phyloP scores from a whole-genome alignment of 176 grass and related monocot species.

The Olyra latifolia region DNA sequence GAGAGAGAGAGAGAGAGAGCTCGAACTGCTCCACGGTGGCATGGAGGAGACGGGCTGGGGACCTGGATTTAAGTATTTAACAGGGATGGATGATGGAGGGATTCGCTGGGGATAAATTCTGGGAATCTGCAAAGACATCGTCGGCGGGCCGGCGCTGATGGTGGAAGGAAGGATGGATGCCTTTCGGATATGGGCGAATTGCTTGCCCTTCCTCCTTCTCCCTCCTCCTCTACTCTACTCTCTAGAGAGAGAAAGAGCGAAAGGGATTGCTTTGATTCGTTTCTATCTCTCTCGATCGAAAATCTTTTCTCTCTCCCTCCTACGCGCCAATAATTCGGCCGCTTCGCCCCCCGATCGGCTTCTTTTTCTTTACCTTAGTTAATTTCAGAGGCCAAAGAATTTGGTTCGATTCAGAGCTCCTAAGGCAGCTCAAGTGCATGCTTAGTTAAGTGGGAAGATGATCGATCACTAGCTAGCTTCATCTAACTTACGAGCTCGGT shows the following conservation, averaged over 20 bases:
- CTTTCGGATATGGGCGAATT: slow-evolving; percentile 68
- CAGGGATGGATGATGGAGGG: background rate
- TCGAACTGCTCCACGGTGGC: slow-evolving; percentile 37
- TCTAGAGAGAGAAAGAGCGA: background rate
- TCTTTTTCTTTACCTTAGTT: background rate
- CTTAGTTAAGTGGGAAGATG: too few species aligned
- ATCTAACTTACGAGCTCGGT: background rate
- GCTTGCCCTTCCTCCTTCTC: background rate
- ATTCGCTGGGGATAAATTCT: slow-evolving; percentile 46
- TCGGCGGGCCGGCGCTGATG: slow-evolving; percentile 1
- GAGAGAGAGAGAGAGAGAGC: background rate
- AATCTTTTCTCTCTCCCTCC: slow-evolving; percentile 22
- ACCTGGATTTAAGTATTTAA: slow-evolving; percentile 45
- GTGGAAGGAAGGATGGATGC: slow-evolving; percentile 37
- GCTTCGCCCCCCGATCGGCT: too few species aligned
- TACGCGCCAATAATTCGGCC: slow-evolving; percentile 40
- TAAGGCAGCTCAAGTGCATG: too few species aligned
- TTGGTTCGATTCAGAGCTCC: slow-evolving; percentile 16
- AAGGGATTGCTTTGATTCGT: slow-evolving; percentile 13
- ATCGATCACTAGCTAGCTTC: too few species aligned
- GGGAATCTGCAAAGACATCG: slow-evolving; percentile 38
- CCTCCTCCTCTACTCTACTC: background rate
- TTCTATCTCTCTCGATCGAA: slow-evolving; percentile 20
- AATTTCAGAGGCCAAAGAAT: background rate
- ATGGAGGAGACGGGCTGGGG: background rate